These are phyloP conservation scores for Oryza meyeriana DNA, from an alignment of 176 grass and related monocot genomes.

Conservation along the genomic window DNA sequence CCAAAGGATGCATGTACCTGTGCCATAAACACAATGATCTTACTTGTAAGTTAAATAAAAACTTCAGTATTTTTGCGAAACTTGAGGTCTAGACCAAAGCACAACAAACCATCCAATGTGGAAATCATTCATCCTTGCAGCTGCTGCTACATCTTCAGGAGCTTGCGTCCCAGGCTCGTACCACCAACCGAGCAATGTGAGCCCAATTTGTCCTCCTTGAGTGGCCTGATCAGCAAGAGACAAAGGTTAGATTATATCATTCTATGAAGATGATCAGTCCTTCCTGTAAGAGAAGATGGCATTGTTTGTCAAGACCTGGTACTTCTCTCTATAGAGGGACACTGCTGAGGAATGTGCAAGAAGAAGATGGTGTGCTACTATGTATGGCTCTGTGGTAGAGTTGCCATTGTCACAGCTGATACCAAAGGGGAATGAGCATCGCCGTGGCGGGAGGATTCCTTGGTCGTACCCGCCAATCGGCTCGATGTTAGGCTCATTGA, in stretches of 20 bases:
- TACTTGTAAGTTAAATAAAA: background rate
- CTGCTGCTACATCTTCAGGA: constrained; percentile 67
- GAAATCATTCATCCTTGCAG: constrained; percentile 77
- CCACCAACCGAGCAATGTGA: constrained; percentile 77
- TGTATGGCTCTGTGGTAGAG: constrained; percentile 84
- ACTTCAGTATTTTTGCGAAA: background rate
- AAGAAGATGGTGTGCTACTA: constrained; percentile 68
- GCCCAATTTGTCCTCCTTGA: constrained; percentile 79
- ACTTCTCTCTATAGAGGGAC: constrained; percentile 65
- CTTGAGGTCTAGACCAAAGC: background rate
- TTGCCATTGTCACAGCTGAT: constrained; percentile 55
- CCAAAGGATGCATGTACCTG: constrained; percentile 78
- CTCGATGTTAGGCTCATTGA: constrained; percentile 84
- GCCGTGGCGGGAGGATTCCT: constrained; percentile 49
- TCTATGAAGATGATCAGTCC: background rate
- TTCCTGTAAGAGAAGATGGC: background rate
- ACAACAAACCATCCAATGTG: constrained; percentile 79
- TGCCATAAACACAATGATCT: background rate
- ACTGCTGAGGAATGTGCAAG: constrained; percentile 67
- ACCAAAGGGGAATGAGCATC: constrained; percentile 81
- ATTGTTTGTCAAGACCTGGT: constrained; percentile 45
- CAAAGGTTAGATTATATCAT: background rate
- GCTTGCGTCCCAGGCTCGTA: constrained; percentile 50
- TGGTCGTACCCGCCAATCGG: constrained; percentile 60
- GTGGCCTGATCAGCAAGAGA: constrained; percentile 38